Evolutionary conservation across 1,284 basidiomycete genomes (phyloP).

Genomic region (Tylopilus sp.): DNA sequence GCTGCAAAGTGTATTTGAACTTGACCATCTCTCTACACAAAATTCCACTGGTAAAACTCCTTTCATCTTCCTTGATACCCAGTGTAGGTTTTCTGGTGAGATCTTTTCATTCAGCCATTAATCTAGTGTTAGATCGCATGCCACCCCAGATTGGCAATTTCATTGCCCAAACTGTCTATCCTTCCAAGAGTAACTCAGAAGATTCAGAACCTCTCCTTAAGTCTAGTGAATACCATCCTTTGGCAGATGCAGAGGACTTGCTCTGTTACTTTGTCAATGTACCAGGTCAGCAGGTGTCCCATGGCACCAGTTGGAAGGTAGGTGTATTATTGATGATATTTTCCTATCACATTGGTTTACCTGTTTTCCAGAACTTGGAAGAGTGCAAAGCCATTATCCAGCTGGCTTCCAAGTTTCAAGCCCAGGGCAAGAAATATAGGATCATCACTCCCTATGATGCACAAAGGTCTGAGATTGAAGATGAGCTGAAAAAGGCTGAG

Average conservation of each 20-base stretch:
- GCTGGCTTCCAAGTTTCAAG: slow-evolving; percentile 48
- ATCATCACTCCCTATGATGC: slow-evolving; percentile 73
- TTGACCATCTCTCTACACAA: slow-evolving; percentile 42
- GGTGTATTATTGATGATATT: slow-evolving; percentile 12
- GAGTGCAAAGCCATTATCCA: slow-evolving; percentile 49
- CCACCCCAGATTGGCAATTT: slow-evolving; percentile 72
- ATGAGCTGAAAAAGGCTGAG: slow-evolving; percentile 42
- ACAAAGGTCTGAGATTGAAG: slow-evolving; percentile 55
- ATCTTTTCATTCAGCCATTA: background rate
- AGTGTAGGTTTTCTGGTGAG: slow-evolving; percentile 45
- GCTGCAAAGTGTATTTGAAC: slow-evolving; percentile 60
- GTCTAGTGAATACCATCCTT: slow-evolving; percentile 48
- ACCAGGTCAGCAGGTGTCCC: slow-evolving; percentile 39
- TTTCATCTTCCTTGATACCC: slow-evolving; percentile 52
- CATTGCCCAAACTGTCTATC: slow-evolving; percentile 65
- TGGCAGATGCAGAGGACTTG: slow-evolving; percentile 36
- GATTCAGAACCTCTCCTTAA: slow-evolving; percentile 34
- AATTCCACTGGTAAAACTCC: slow-evolving; percentile 25
- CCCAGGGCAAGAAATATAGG: slow-evolving; percentile 45
- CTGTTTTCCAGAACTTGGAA: slow-evolving; percentile 43
- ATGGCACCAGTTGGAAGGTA: slow-evolving; percentile 48
- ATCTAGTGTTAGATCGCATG: slow-evolving; percentile 60
- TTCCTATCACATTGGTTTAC: background rate
- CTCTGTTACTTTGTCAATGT: slow-evolving; percentile 58
- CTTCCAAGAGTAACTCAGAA: slow-evolving; percentile 33